Evolutionary conservation across 2,329 filamentous ascomycete species (phyloP).

Genomic region (Madurella fahalii): DNA sequence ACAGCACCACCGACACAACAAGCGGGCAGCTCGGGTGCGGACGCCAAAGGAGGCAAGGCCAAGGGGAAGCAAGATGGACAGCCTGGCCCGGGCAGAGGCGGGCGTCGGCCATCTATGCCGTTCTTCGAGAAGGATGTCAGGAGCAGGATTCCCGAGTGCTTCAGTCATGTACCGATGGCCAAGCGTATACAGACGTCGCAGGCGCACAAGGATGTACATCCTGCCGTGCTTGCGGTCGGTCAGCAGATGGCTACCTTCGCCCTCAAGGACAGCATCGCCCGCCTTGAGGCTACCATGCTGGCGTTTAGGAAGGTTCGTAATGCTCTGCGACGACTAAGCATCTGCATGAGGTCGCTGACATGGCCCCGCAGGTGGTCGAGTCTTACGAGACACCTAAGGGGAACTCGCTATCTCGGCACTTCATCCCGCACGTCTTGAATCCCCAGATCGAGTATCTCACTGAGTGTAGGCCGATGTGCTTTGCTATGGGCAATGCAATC

Average conservation of each 20-base stretch:
- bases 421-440: conserved; percentile 85
- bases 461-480: conserved; percentile 90
- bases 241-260: conserved; percentile 87
- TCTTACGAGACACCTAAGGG: conserved; percentile 86
- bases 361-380: conserved; percentile 65
- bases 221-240: conserved; percentile 76
- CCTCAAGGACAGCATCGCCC: conserved; percentile 82
- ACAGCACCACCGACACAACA: conserved; percentile 39
- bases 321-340: fast-evolving
- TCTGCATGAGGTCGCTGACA: conserved; percentile 8
- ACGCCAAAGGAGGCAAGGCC: conserved; percentile 45
- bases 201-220: conserved; percentile 76
- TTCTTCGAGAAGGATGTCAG: conserved; percentile 55
- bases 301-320: conserved; percentile 75
- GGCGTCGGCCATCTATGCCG: conserved; percentile 34
- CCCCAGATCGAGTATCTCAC: conserved; percentile 94
- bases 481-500: conserved; percentile 96
- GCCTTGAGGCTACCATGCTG: conserved; percentile 80
- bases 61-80: conserved; percentile 45
- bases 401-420: conserved; percentile 81
- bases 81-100: conserved; percentile 30
- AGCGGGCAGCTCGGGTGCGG: conserved; percentile 28
- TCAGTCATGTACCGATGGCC: conserved; percentile 76
- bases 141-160: conserved; percentile 64
- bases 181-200: conserved; percentile 51